phyloP scores from a whole-genome alignment of 768 basidiomycete species.

The Termitomyces sp. region DNA sequence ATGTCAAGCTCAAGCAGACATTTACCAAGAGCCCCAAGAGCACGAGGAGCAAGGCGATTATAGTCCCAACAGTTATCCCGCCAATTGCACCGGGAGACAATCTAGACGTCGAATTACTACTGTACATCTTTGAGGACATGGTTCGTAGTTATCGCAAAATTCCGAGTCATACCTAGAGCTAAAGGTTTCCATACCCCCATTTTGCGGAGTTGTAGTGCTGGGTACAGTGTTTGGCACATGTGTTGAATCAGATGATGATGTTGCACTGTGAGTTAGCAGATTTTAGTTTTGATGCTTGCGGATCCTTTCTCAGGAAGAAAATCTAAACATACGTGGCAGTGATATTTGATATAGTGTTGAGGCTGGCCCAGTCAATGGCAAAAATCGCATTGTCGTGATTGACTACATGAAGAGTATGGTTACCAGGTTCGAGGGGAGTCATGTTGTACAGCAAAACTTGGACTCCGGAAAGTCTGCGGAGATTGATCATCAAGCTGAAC shows the following conservation, averaged over 20 bases:
- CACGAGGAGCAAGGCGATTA: background rate
- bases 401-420: constrained; percentile 3
- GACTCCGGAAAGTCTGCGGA: background rate
- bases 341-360: background rate
- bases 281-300: background rate
- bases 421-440: background rate
- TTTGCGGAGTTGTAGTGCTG: background rate
- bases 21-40: background rate
- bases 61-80: background rate
- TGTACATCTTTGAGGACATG: too few species aligned
- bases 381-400: constrained; percentile 1
- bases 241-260: background rate
- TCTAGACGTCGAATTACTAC: background rate
- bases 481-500: constrained; percentile 6
- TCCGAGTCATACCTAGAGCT: background rate
- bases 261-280: background rate
- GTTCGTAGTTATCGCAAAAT: too few species aligned
- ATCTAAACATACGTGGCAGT: background rate
- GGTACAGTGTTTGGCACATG: background rate
- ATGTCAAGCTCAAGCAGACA: background rate
- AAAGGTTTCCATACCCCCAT: background rate
- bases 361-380: background rate
- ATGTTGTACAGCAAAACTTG: constrained; percentile 1
- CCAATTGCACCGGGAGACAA: background rate
- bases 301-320: too few species aligned